phyloP scores from a whole-genome alignment of 805 yeast genomes.

The Wickerhamomyces hampshirensis region DNA sequence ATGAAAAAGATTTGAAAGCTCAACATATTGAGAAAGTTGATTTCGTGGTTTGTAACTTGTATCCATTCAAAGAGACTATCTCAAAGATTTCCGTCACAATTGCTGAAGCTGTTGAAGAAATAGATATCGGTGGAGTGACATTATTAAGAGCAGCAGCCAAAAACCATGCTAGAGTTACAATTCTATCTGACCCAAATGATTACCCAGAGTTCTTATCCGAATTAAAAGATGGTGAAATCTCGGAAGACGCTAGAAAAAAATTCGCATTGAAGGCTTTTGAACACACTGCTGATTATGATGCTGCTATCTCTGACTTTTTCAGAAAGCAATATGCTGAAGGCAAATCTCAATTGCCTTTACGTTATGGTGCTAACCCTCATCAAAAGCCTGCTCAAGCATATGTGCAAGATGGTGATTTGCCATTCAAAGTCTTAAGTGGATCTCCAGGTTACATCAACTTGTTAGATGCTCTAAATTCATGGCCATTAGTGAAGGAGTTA shows the following conservation, averaged over 20 bases:
- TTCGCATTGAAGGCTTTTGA: slow-evolving; percentile 96
- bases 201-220: slow-evolving; percentile 85
- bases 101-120: slow-evolving; percentile 97
- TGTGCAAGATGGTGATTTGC: slow-evolving; percentile 80
- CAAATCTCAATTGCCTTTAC: slow-evolving; percentile 81
- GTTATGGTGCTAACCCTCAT: slow-evolving; percentile 99
- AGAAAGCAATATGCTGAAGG: slow-evolving; percentile 95
- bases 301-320: slow-evolving; percentile 93
- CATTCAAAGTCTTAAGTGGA: slow-evolving; percentile 90
- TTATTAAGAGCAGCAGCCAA: slow-evolving; percentile 97
- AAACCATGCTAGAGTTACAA: slow-evolving; percentile 94
- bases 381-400: slow-evolving; percentile 99
- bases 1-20: slow-evolving; percentile 79
- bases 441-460: slow-evolving; percentile 97
- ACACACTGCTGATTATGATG: slow-evolving; percentile 97
- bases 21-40: slow-evolving; percentile 96
- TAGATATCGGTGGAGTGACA: slow-evolving; percentile 98
- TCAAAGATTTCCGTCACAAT: slow-evolving; percentile 93
- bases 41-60: slow-evolving; percentile 94
- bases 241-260: slow-evolving; percentile 68
- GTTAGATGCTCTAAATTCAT: slow-evolving; percentile 93
- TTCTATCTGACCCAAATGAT: slow-evolving; percentile 91
- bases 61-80: slow-evolving; percentile 97
- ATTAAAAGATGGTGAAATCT: slow-evolving; percentile 62
- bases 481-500: slow-evolving; percentile 98